Conservation (phyloP, 768 basidiomycete species). For the Lenzites betulinus region DNA sequence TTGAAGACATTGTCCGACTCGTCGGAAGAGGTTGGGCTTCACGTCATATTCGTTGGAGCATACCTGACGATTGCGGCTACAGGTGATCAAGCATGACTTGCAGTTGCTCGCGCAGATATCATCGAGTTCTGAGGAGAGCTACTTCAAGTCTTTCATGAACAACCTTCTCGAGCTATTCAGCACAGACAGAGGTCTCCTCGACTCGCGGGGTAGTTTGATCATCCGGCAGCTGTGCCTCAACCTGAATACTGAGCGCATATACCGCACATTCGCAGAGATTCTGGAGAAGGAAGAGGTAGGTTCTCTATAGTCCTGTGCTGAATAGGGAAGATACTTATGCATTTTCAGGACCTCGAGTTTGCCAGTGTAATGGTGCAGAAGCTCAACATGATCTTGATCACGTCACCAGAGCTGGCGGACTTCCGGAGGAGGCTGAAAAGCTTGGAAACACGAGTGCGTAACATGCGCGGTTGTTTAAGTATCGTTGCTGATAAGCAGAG, state of each 20-base stretch:
- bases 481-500: neutral
- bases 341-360: constrained; percentile 87
- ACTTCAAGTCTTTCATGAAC: constrained; percentile 95
- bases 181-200: constrained; percentile 87
- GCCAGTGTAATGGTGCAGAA: constrained; percentile 98
- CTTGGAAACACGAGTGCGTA: constrained; percentile 82
- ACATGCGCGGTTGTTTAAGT: neutral
- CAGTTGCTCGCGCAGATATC: constrained; percentile 97
- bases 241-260: constrained; percentile 94
- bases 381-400: constrained; percentile 93
- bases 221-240: constrained; percentile 93
- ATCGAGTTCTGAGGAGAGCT: constrained; percentile 90
- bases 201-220: constrained; percentile 92
- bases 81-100: constrained; percentile 96
- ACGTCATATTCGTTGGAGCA: no score
- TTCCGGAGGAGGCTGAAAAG: constrained; percentile 92
- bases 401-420: constrained; percentile 93
- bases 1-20: constrained; percentile 95
- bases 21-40: constrained; percentile 77
- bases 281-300: constrained; percentile 95
- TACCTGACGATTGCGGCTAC: neutral
- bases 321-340: neutral
- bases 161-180: constrained; percentile 94
- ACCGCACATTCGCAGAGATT: constrained; percentile 94
- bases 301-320: neutral